Conservation (phyloP, 1,139 yeast genomes). For the Hanseniaspora uvarum region DNA sequence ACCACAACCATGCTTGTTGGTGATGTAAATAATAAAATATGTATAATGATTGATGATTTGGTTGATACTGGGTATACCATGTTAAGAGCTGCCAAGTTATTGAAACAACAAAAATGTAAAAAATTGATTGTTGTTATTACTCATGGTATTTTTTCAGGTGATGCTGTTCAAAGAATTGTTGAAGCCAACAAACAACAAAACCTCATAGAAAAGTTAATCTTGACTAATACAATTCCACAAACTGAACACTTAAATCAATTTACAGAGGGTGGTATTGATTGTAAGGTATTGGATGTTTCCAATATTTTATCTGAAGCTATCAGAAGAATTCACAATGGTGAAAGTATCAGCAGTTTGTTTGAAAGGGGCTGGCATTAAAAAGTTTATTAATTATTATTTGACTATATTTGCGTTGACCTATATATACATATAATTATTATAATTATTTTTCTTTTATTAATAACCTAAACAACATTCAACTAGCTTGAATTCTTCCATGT, state of each 20-base stretch:
- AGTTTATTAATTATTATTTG: neutral
- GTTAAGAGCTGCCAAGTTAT: constrained; percentile 78
- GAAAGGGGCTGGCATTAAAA: constrained; percentile 61
- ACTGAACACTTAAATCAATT: constrained; percentile 29
- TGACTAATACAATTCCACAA: constrained; percentile 93
- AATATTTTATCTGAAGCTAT: constrained; percentile 87
- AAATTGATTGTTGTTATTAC: constrained; percentile 81
- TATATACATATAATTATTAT: neutral
- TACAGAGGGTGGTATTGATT: constrained; percentile 41
- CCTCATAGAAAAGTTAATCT: constrained; percentile 71
- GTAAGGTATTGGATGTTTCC: constrained; percentile 81
- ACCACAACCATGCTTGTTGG: constrained; percentile 77
- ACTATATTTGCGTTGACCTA: neutral
- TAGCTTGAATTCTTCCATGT: constrained; percentile 12
- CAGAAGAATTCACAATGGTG: constrained; percentile 93
- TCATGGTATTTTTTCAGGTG: constrained; percentile 83
- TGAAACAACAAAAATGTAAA: constrained; percentile 86
- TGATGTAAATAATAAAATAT: constrained; percentile 72
- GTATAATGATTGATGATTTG: constrained; percentile 82
- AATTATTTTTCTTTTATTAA: neutral
- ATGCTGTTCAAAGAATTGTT: constrained; percentile 61
- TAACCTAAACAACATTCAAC: constrained; percentile 14
- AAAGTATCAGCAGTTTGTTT: constrained; percentile 84
- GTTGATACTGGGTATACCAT: constrained; percentile 91
- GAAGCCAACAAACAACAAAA: constrained; percentile 35